These are phyloP conservation scores for Fibroporia radiculosa DNA, from an alignment of 768 basidiomycete genomes.

Conservation along the genomic window DNA sequence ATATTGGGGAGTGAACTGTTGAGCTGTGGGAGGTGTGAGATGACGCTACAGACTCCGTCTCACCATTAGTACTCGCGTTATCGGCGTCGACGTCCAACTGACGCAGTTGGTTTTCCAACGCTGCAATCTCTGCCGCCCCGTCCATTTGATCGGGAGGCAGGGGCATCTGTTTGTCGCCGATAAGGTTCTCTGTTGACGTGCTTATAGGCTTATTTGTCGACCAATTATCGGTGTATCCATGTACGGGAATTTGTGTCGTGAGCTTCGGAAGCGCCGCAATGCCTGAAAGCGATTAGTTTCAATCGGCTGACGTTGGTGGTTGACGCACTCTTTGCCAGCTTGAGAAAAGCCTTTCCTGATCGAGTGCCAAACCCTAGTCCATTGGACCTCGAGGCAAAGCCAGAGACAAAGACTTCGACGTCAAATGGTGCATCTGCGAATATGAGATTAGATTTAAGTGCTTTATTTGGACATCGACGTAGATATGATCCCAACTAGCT, in stretches of 20 bases:
- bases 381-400: conserved; percentile 59
- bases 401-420: conserved; percentile 68
- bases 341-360: conserved; percentile 69
- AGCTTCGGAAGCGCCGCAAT: conserved; percentile 67
- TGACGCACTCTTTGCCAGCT: conserved; percentile 42
- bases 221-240: conserved; percentile 6
- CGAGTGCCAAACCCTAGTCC: conserved; percentile 56
- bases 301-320: neutral
- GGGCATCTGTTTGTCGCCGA: conserved; percentile 40
- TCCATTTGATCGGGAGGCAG: conserved; percentile 52
- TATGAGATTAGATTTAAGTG: too few relatives aligned
- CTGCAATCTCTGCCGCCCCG: conserved; percentile 49
- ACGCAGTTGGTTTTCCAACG: conserved; percentile 47
- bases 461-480: too few relatives aligned
- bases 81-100: conserved; percentile 22
- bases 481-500: too few relatives aligned
- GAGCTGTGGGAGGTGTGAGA: conserved; percentile 7
- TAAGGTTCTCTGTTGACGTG: conserved; percentile 41
- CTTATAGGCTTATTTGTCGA: conserved; percentile 11
- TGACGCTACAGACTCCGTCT: conserved; percentile 2
- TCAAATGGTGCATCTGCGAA: conserved; percentile 47
- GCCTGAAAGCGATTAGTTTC: conserved; percentile 35
- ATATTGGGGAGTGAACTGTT: conserved; percentile 2
- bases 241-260: conserved; percentile 3
- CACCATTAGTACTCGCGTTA: conserved; percentile 6